Evolutionary conservation across 768 basidiomycete genomes (phyloP).

Genomic region (Suillus lakei): DNA sequence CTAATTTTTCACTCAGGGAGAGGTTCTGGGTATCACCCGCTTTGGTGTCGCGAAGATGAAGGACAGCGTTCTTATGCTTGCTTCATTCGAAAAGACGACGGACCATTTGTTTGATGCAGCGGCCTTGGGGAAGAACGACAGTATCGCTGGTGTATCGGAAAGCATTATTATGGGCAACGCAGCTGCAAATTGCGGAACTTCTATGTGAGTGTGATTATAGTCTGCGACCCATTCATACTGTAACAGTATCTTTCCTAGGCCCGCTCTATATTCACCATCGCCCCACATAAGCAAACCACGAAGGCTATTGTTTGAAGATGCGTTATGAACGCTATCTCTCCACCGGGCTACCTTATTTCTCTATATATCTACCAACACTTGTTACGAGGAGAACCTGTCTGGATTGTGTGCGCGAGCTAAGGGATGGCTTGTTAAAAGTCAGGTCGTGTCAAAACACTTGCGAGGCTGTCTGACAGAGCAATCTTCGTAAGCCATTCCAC

Average conservation of each 20-base stretch:
- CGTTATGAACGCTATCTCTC: slow-evolving; percentile 20
- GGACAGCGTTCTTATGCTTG: slow-evolving; percentile 98
- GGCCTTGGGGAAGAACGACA: slow-evolving; percentile 93
- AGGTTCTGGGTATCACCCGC: slow-evolving; percentile 96
- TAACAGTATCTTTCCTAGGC: slow-evolving; percentile 29
- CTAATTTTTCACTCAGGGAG: slow-evolving; percentile 63
- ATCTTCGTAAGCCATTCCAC: too few relatives aligned
- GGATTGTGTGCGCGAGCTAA: background rate
- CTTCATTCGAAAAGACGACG: slow-evolving; percentile 99
- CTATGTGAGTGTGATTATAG: slow-evolving; percentile 65
- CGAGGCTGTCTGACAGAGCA: background rate
- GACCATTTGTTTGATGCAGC: slow-evolving; percentile 99
- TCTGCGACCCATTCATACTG: background rate
- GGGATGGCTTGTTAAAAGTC: background rate
- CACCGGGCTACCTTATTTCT: background rate
- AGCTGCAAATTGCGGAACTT: slow-evolving; percentile 92
- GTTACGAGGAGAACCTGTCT: background rate
- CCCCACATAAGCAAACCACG: slow-evolving; percentile 41
- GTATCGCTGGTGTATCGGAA: slow-evolving; percentile 96
- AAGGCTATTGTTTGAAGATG: slow-evolving; percentile 39
- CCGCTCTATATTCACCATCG: slow-evolving; percentile 37
- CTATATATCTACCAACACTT: slow-evolving; percentile 1
- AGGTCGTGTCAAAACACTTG: background rate
- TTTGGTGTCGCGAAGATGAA: slow-evolving; percentile 99
- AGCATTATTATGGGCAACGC: slow-evolving; percentile 99